Conservation (phyloP, 768 basidiomycete species). For the Tricholoma matsutake region DNA sequence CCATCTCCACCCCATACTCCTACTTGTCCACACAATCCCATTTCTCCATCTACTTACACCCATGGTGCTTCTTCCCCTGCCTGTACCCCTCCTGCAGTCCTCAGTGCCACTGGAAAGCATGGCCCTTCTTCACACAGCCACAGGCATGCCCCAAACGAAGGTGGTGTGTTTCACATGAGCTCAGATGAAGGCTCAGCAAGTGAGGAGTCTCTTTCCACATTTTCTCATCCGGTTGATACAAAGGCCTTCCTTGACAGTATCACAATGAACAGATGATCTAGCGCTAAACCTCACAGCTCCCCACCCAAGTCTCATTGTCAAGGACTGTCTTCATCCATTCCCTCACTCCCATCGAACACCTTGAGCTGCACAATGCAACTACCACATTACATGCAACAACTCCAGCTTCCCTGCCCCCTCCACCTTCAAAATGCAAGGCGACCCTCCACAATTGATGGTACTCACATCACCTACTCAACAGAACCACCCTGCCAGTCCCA, state of each 20-base stretch:
- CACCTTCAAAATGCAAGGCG: too few species aligned
- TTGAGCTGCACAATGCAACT: too few species aligned
- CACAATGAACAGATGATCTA: background rate
- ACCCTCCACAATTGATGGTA: too few species aligned
- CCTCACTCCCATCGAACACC: too few species aligned
- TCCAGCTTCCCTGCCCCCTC: too few species aligned
- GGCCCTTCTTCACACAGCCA: constrained; percentile 37
- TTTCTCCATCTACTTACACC: background rate
- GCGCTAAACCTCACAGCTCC: background rate
- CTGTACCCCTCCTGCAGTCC: constrained; percentile 13
- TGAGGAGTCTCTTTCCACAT: constrained; percentile 5
- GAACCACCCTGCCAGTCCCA: too few species aligned
- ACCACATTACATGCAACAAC: too few species aligned
- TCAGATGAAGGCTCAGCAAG: constrained; percentile 48
- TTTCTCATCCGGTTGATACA: background rate
- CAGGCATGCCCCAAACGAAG: constrained; percentile 64
- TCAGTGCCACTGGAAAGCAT: constrained; percentile 2
- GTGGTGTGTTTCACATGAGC: constrained; percentile 66
- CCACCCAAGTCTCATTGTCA: background rate
- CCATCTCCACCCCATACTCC: constrained; percentile 45
- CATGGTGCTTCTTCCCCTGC: background rate
- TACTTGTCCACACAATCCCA: constrained; percentile 28
- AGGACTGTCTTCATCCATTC: background rate
- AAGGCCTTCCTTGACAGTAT: background rate
- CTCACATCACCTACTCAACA: too few species aligned